Conservation (phyloP, 345 rosid species). For the Raphanus raphanistrum region DNA sequence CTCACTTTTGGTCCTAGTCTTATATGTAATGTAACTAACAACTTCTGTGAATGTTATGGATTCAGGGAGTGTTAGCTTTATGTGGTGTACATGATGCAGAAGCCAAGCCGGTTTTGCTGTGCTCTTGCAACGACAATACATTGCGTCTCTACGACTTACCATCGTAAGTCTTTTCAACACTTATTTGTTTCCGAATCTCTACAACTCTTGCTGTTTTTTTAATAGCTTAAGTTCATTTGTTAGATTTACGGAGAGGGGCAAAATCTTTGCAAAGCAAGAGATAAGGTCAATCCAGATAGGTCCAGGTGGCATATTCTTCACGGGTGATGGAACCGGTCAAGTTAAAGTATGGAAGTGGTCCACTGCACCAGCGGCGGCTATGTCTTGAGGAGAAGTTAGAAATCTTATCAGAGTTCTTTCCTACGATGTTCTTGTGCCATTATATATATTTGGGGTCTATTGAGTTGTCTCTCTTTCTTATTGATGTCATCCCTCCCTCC, state of each 20-base stretch:
- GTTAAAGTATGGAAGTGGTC: conserved; percentile 91
- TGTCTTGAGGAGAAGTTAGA: conserved; percentile 29
- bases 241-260: conserved; percentile 89
- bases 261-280: conserved; percentile 82
- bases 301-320: conserved; percentile 84
- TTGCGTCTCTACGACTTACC: conserved; percentile 81
- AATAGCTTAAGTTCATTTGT: background rate
- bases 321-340: conserved; percentile 92
- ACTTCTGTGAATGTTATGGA: background rate
- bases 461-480: conserved; percentile 6
- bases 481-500: conserved; percentile 11
- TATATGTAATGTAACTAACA: conserved; percentile 10
- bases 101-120: conserved; percentile 76
- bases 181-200: background rate
- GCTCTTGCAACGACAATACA: conserved; percentile 77
- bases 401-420: background rate
- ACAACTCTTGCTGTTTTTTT: background rate
- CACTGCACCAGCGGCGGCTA: conserved; percentile 42
- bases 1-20: background rate
- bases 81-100: conserved; percentile 86
- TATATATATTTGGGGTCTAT: conserved; percentile 16
- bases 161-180: conserved; percentile 61
- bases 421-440: conserved; percentile 33
- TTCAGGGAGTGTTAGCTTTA: conserved; percentile 70
- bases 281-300: conserved; percentile 76